Evolutionary conservation across 495 filamentous ascomycete genomes (phyloP).

Genomic region (Annulohypoxylon nitens): DNA sequence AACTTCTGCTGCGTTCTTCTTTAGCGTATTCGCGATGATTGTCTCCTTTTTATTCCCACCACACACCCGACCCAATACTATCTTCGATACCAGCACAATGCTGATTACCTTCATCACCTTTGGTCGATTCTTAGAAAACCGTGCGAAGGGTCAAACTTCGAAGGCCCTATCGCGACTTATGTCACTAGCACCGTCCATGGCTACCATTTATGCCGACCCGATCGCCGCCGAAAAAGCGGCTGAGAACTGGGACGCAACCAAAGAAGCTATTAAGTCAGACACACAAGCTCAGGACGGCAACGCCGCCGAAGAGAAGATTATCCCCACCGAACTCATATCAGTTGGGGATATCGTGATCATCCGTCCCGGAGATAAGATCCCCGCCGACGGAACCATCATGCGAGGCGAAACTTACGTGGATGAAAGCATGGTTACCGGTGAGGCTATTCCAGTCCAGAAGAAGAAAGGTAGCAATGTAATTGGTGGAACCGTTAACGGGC

Average conservation of each 20-base stretch:
- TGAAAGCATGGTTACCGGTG: constrained; percentile 98
- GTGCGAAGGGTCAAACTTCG: constrained; percentile 96
- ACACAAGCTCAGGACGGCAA: constrained; percentile 62
- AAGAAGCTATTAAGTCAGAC: constrained; percentile 57
- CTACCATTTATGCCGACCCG: constrained; percentile 96
- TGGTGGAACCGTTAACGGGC: constrained; percentile 97
- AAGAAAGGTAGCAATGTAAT: constrained; percentile 82
- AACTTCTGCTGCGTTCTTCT: constrained; percentile 98
- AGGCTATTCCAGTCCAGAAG: constrained; percentile 93
- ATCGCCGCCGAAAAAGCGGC: constrained; percentile 92
- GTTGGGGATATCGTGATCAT: constrained; percentile 94
- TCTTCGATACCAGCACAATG: constrained; percentile 99
- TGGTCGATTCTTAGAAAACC: constrained; percentile 92
- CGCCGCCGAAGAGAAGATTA: constrained; percentile 80
- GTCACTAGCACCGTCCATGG: constrained; percentile 96
- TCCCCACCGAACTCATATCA: constrained; percentile 95
- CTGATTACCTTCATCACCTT: constrained; percentile 96
- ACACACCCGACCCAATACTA: constrained; percentile 82
- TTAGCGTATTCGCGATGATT: constrained; percentile 89
- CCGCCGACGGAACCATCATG: constrained; percentile 89
- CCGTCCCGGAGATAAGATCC: constrained; percentile 95
- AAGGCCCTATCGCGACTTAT: constrained; percentile 95
- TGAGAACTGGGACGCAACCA: constrained; percentile 75
- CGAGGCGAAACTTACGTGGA: constrained; percentile 93
- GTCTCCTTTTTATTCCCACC: constrained; percentile 78